These are phyloP conservation scores for Boletus reticuloceps DNA, from an alignment of 768 basidiomycete species.

Conservation along the genomic window DNA sequence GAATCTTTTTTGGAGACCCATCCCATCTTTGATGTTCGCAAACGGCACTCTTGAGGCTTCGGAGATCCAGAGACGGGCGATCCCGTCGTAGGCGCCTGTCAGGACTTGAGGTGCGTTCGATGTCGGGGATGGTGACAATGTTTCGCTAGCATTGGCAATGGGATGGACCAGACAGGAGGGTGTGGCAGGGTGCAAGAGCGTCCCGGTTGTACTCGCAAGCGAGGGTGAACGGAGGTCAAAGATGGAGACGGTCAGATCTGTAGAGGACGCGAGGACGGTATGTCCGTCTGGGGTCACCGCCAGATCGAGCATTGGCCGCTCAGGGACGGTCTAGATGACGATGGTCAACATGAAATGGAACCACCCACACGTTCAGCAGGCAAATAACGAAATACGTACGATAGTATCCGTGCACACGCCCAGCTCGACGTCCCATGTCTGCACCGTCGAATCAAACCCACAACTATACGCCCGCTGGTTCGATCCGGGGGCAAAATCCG, in stretches of 20 bases:
- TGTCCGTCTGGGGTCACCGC: slow-evolving; percentile 43
- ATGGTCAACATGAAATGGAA: background rate
- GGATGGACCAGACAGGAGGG: slow-evolving; percentile 57
- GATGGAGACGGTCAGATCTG: slow-evolving; percentile 69
- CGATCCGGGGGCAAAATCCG: slow-evolving; percentile 48
- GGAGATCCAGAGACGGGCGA: slow-evolving; percentile 71
- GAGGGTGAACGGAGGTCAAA: slow-evolving; percentile 61
- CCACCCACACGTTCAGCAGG: background rate
- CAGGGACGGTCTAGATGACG: slow-evolving; percentile 52
- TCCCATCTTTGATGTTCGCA: slow-evolving; percentile 64
- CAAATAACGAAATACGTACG: slow-evolving; percentile 36
- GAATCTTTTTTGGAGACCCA: slow-evolving; percentile 47
- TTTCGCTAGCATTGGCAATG: background rate
- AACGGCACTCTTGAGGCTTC: slow-evolving; percentile 64
- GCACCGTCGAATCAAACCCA: slow-evolving; percentile 88
- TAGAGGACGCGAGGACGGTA: slow-evolving; percentile 59
- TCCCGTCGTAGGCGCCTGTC: slow-evolving; percentile 76
- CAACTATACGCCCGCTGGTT: slow-evolving; percentile 61
- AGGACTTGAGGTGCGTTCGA: slow-evolving; percentile 48
- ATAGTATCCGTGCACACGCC: slow-evolving; percentile 71
- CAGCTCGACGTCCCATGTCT: slow-evolving; percentile 82
- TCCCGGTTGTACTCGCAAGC: slow-evolving; percentile 36
- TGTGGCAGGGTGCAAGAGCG: slow-evolving; percentile 39
- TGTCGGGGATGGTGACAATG: background rate
- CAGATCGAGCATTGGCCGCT: slow-evolving; percentile 76